Evolutionary conservation across 805 yeast species (phyloP).

Genomic region (Debaryomyces maramus): DNA sequence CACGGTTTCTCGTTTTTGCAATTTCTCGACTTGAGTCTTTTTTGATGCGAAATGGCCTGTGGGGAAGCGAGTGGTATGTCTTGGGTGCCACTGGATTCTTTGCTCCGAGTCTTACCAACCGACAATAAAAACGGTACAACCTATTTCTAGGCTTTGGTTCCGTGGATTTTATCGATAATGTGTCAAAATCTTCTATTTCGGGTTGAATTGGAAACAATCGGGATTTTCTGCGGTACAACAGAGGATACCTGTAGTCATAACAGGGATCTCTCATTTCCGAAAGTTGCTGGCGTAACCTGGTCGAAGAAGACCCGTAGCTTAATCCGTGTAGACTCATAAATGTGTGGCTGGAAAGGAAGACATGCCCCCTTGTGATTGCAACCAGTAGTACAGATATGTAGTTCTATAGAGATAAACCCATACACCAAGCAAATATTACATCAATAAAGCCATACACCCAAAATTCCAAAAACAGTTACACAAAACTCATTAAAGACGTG

Average conservation of each 20-base stretch:
- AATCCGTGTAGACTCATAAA: conserved; percentile 1
- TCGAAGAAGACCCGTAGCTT: neutral
- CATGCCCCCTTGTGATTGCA: neutral
- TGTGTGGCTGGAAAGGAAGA: neutral
- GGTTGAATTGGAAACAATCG: neutral
- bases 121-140: too few relatives aligned
- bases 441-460: neutral
- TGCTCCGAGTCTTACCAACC: too few relatives aligned
- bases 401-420: neutral
- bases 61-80: neutral
- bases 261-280: neutral
- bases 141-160: neutral
- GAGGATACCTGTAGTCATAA: neutral
- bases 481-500: neutral
- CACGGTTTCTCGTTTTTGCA: neutral
- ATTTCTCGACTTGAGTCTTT: neutral
- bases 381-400: neutral
- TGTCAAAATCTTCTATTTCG: neutral
- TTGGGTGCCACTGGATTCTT: too few relatives aligned
- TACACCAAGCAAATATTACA: neutral
- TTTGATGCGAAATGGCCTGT: neutral
- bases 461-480: neutral
- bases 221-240: neutral
- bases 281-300: neutral
- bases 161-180: neutral